These are phyloP conservation scores for Leishmania turanica DNA, from an alignment of 208 protist species.

Conservation along the genomic window DNA sequence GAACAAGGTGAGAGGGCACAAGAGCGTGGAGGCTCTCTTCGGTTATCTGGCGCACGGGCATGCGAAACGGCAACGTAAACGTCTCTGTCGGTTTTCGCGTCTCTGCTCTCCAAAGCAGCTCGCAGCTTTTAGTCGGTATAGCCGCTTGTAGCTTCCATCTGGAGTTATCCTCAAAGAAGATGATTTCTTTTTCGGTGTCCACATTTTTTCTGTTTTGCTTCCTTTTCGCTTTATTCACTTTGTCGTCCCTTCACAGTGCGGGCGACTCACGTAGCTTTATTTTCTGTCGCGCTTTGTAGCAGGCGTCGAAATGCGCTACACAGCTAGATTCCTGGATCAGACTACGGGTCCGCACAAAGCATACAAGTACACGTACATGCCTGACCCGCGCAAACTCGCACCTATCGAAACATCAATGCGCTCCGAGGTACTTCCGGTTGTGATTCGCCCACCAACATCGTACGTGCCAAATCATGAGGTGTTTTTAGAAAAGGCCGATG, in stretches of 20 bases:
- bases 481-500: slow-evolving; percentile 88
- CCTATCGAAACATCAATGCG: slow-evolving; percentile 86
- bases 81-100: neutral
- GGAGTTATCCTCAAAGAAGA: neutral
- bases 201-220: slow-evolving; percentile 7
- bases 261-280: neutral
- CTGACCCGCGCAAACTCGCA: slow-evolving; percentile 89
- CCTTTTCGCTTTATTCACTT: neutral
- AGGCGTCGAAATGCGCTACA: slow-evolving; percentile 19
- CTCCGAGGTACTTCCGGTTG: slow-evolving; percentile 79
- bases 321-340: slow-evolving; percentile 59
- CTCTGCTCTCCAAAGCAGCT: neutral
- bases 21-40: neutral
- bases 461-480: slow-evolving; percentile 90
- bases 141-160: neutral
- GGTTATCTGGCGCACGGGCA: neutral
- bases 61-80: neutral
- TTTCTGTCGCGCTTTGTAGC: neutral
- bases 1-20: neutral
- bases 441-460: slow-evolving; percentile 83
- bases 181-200: neutral
- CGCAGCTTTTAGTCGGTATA: neutral
- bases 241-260: neutral
- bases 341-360: slow-evolving; percentile 87
- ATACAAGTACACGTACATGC: slow-evolving; percentile 94